These are phyloP conservation scores for Suillus cothurnatus DNA, from an alignment of 768 basidiomycete genomes.

Conservation along the genomic window DNA sequence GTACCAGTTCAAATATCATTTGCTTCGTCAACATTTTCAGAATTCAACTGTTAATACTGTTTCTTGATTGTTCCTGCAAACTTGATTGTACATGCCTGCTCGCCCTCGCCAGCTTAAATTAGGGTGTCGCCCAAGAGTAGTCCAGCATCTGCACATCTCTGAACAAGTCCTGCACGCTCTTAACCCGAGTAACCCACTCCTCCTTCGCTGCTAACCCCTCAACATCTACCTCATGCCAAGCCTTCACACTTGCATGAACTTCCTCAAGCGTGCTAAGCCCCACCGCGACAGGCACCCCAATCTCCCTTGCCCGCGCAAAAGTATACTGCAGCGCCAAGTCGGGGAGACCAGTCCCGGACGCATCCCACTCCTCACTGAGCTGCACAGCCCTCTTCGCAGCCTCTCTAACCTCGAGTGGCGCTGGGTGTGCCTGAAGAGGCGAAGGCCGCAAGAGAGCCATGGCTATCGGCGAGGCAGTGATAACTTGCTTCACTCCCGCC, in stretches of 20 bases:
- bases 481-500: conserved; percentile 66
- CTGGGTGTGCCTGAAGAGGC: conserved; percentile 78
- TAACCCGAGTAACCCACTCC: conserved; percentile 44
- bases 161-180: conserved; percentile 45
- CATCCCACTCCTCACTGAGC: conserved; percentile 39
- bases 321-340: conserved; percentile 77
- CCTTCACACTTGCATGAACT: conserved; percentile 71
- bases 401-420: conserved; percentile 48
- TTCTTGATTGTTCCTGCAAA: background rate
- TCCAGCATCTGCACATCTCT: conserved; percentile 51
- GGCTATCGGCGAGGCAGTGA: conserved; percentile 81
- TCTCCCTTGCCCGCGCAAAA: conserved; percentile 47
- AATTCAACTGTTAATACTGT: too few relatives aligned
- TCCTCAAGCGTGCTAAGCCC: conserved; percentile 73
- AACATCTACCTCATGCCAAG: conserved; percentile 64
- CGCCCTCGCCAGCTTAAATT: background rate
- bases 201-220: conserved; percentile 36
- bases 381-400: conserved; percentile 43
- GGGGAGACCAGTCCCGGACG: conserved; percentile 43
- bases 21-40: background rate
- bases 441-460: conserved; percentile 75
- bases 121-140: conserved; percentile 68
- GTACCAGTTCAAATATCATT: background rate
- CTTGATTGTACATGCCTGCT: background rate
- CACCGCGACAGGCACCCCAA: conserved; percentile 62